phyloP scores from a whole-genome alignment of 495 filamentous ascomycete genomes.

The Hypoxylon perforatum region DNA sequence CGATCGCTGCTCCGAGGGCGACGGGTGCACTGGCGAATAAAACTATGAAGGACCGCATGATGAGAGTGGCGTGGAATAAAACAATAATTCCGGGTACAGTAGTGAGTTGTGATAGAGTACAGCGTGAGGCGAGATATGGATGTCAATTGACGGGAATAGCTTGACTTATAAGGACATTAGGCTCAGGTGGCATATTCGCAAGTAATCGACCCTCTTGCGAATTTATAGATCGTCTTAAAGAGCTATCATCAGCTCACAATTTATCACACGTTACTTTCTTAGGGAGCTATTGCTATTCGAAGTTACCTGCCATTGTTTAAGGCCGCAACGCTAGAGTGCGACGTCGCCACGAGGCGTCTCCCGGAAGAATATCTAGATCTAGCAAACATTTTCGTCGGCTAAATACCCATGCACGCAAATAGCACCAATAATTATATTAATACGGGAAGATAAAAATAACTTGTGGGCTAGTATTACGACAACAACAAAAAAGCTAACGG shows the following conservation, averaged over 20 bases:
- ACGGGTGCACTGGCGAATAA: slow-evolving; percentile 17
- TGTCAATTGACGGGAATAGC: neutral
- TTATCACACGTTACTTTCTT: slow-evolving; percentile 33
- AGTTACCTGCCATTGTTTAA: neutral
- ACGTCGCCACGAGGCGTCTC: too few relatives aligned
- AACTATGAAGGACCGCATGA: slow-evolving; percentile 23
- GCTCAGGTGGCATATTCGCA: neutral
- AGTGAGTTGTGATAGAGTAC: neutral
- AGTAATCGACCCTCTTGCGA: neutral
- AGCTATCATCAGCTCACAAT: too few relatives aligned
- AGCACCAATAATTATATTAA: slow-evolving; percentile 15
- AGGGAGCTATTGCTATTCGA: neutral
- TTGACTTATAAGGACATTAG: neutral
- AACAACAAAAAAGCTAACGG: too few relatives aligned
- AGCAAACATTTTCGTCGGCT: slow-evolving; percentile 16
- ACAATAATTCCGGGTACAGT: neutral
- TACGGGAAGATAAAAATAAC: slow-evolving; percentile 7
- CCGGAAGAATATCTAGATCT: slow-evolving; percentile 2
- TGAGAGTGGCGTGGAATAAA: too few relatives aligned
- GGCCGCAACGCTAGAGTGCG: slow-evolving; percentile 11
- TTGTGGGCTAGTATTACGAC: too few relatives aligned
- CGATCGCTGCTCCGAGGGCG: slow-evolving; percentile 22
- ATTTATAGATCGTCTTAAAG: neutral
- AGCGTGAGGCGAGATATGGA: neutral
- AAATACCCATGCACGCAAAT: slow-evolving; percentile 19